phyloP scores from a whole-genome alignment of 495 filamentous ascomycete genomes.

The Lasiosphaeria hispida region DNA sequence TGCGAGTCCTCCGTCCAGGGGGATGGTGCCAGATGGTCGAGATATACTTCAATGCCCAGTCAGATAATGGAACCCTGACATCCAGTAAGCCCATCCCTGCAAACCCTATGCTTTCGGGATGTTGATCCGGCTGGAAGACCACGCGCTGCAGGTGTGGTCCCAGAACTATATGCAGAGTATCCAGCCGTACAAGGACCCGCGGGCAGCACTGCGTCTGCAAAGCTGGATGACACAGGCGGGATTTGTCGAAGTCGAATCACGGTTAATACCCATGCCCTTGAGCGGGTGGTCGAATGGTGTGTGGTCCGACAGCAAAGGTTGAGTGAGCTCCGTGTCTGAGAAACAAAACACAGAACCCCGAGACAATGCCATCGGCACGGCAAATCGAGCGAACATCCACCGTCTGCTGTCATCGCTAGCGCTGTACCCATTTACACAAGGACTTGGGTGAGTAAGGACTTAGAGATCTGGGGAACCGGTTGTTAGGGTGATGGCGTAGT shows the following conservation, averaged over 20 bases:
- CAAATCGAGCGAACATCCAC: slow-evolving; percentile 60
- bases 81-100: slow-evolving; percentile 41
- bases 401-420: slow-evolving; percentile 60
- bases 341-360: slow-evolving; percentile 50
- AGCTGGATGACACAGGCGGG: slow-evolving; percentile 65
- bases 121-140: slow-evolving; percentile 39
- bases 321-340: slow-evolving; percentile 13
- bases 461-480: slow-evolving; percentile 7
- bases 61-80: slow-evolving; percentile 80
- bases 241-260: slow-evolving; percentile 66
- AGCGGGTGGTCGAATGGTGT: slow-evolving; percentile 73
- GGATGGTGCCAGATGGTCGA: slow-evolving; percentile 95
- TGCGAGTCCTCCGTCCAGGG: slow-evolving; percentile 51
- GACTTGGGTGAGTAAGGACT: slow-evolving; percentile 34
- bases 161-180: slow-evolving; percentile 63
- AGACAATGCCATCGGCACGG: slow-evolving; percentile 59
- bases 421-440: slow-evolving; percentile 58
- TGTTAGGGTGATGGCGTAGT: slow-evolving; percentile 3
- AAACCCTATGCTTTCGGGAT: neutral
- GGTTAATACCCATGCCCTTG: slow-evolving; percentile 68
- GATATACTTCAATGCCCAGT: slow-evolving; percentile 83
- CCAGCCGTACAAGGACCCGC: slow-evolving; percentile 66
- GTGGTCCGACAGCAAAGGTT: slow-evolving; percentile 16
- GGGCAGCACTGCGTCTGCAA: slow-evolving; percentile 62
- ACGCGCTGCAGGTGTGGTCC: slow-evolving; percentile 75